Conservation (phyloP, 331 rosid genomes). For the Spiraea crenata region DNA sequence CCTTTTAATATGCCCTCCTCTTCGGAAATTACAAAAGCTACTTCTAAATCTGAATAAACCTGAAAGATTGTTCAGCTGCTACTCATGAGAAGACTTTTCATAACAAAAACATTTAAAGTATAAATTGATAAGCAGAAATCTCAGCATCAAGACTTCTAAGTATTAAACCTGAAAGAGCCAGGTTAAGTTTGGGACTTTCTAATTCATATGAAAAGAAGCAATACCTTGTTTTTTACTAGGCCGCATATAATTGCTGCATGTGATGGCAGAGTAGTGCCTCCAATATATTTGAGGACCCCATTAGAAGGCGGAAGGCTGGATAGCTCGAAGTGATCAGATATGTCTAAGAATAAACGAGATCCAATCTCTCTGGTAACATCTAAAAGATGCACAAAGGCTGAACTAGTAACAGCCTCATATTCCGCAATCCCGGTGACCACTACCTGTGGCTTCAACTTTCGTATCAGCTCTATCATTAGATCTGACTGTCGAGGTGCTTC, state of each 20-base stretch:
- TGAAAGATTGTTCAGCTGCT: slow-evolving; percentile 38
- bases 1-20: slow-evolving; percentile 69
- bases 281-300: slow-evolving; percentile 87
- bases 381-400: slow-evolving; percentile 91
- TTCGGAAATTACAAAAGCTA: slow-evolving; percentile 94
- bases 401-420: slow-evolving; percentile 91
- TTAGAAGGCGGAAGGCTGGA: slow-evolving; percentile 95
- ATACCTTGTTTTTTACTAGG: slow-evolving; percentile 86
- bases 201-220: slow-evolving; percentile 13
- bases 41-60: slow-evolving; percentile 98
- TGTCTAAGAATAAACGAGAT: slow-evolving; percentile 91
- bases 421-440: slow-evolving; percentile 94
- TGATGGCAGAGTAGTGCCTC: slow-evolving; percentile 68
- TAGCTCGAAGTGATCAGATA: slow-evolving; percentile 95
- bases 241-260: slow-evolving; percentile 94
- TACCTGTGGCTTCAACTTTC: slow-evolving; percentile 90
- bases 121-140: neutral
- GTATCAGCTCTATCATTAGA: slow-evolving; percentile 84
- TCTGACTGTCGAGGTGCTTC: slow-evolving; percentile 98
- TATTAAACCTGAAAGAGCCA: slow-evolving; percentile 7
- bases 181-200: slow-evolving; percentile 25
- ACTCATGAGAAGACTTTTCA: slow-evolving; percentile 28
- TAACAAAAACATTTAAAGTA: slow-evolving; percentile 17
- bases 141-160: neutral
- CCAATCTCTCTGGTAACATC: slow-evolving; percentile 76